A percentile compares a stretch with the other conserved stretches of the same genome.
phyloP scores from a whole-genome alignment of 768 basidiomycete species.

The Collybiopsis luxurians region DNA sequence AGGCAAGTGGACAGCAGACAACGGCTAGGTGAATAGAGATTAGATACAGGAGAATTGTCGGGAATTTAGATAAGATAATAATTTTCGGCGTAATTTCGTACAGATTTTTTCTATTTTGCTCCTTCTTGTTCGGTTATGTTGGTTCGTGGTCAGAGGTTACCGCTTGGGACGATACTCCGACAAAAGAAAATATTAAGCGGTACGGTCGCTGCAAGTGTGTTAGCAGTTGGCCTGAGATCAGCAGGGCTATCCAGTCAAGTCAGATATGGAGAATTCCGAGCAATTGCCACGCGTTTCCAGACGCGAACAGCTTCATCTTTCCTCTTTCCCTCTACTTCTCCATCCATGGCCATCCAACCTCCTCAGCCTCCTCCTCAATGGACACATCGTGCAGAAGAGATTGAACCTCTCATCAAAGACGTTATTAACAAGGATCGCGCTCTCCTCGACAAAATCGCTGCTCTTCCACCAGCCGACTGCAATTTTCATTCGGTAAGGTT shows the following conservation, averaged over 20 bases:
- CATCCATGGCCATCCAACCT: constrained; percentile 51
- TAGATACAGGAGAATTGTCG: no score
- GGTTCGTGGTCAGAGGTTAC: background rate
- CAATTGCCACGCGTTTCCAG: background rate
- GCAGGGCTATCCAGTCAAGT: no score
- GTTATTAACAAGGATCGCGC: constrained; percentile 55
- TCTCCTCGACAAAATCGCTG: constrained; percentile 57
- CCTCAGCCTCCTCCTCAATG: constrained; percentile 67
- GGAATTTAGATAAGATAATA: background rate
- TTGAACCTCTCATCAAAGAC: constrained; percentile 54
- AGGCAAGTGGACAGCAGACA: constrained; percentile 49
- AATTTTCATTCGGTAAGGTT: constrained; percentile 60
- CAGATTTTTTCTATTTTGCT: background rate
- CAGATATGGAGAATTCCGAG: constrained; percentile 14
- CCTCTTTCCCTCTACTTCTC: constrained; percentile 10
- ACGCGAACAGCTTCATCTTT: constrained; percentile 11
- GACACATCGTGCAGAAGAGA: constrained; percentile 63
- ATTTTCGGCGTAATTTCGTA: background rate
- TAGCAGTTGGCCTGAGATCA: constrained; percentile 36
- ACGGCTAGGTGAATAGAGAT: background rate
- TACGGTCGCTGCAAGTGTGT: constrained; percentile 37
- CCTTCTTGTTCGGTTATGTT: background rate
- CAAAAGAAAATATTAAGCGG: constrained; percentile 13
- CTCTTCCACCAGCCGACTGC: constrained; percentile 52
- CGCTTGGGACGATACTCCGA: background rate